Evolutionary conservation across 306 rosid species (phyloP).

Genomic region (Inga leiocalycina): DNA sequence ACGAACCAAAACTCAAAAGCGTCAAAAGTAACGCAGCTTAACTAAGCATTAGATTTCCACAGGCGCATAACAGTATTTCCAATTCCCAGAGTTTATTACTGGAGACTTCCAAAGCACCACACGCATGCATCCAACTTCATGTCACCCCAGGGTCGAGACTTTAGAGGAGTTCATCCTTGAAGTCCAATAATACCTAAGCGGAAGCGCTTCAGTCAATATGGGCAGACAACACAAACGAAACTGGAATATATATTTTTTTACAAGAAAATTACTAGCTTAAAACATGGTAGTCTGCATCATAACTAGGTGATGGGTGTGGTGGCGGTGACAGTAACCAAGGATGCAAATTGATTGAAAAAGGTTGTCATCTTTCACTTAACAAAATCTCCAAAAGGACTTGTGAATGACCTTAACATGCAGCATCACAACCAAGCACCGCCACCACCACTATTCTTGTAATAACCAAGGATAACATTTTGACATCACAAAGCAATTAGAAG

Average conservation of each 20-base stretch:
- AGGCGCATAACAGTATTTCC: neutral
- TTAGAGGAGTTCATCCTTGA: slow-evolving; percentile 56
- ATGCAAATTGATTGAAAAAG: neutral
- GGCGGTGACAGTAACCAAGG: neutral
- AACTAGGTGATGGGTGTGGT: neutral
- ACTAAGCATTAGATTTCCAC: neutral
- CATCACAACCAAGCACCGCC: neutral
- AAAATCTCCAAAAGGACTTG: neutral
- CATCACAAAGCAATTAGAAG: neutral
- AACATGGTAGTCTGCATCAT: neutral
- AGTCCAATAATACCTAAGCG: slow-evolving; percentile 81
- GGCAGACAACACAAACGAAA: neutral
- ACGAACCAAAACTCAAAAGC: neutral
- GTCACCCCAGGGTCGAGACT: neutral
- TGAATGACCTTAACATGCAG: neutral
- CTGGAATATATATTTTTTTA: neutral
- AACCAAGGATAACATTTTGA: neutral
- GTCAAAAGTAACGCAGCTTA: neutral
- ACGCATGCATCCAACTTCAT: slow-evolving; percentile 14
- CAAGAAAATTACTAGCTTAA: neutral
- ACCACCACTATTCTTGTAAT: neutral
- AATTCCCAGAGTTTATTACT: slow-evolving; percentile 35
- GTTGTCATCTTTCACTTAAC: neutral
- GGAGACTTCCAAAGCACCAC: slow-evolving; percentile 15
- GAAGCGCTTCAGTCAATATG: slow-evolving; percentile 19